These are phyloP conservation scores for Alternaria arbusti DNA, from an alignment of 2,329 filamentous ascomycete genomes.

Conservation along the genomic window DNA sequence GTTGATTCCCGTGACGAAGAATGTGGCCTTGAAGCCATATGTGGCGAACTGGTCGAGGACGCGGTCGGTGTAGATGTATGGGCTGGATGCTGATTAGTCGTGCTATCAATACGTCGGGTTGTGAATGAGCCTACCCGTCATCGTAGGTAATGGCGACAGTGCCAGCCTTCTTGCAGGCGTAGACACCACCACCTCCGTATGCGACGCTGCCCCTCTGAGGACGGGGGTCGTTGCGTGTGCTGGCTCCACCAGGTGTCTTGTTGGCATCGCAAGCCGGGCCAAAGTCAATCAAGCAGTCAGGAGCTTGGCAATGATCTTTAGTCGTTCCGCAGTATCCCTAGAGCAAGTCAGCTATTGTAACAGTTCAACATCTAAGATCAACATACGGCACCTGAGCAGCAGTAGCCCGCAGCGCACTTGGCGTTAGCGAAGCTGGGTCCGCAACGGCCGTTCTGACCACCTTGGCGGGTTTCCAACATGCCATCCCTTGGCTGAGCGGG, in stretches of 20 bases:
- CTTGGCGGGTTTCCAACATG: slow-evolving; percentile 41
- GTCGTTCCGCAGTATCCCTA: slow-evolving; percentile 61
- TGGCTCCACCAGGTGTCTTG: slow-evolving; percentile 59
- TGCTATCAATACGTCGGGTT: no score
- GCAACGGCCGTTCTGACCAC: slow-evolving; percentile 44
- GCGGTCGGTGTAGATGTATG: slow-evolving; percentile 65
- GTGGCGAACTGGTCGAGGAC: slow-evolving; percentile 66
- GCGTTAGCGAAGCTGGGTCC: slow-evolving; percentile 37
- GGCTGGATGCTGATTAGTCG: slow-evolving; percentile 32
- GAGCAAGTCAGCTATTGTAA: slow-evolving; percentile 1
- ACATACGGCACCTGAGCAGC: slow-evolving; percentile 45
- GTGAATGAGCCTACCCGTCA: slow-evolving; percentile 56
- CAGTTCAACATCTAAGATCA: background rate
- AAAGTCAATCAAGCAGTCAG: slow-evolving; percentile 67
- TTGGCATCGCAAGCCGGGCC: slow-evolving; percentile 67
- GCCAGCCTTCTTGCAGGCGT: slow-evolving; percentile 59
- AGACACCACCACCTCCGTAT: slow-evolving; percentile 65
- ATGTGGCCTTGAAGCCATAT: slow-evolving; percentile 68
- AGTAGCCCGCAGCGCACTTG: slow-evolving; percentile 42
- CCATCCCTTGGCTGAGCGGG: slow-evolving; percentile 17
- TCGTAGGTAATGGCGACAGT: slow-evolving; percentile 72
- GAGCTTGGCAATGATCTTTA: slow-evolving; percentile 63
- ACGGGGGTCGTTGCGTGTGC: slow-evolving; percentile 61
- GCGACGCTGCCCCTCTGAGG: slow-evolving; percentile 60
- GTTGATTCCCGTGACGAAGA: slow-evolving; percentile 68